Evolutionary conservation across 2,329 filamentous ascomycete species (phyloP), one percentile per base, ranked within the genome.

Genomic region (Neopestalotiopsis sp.): DNA sequence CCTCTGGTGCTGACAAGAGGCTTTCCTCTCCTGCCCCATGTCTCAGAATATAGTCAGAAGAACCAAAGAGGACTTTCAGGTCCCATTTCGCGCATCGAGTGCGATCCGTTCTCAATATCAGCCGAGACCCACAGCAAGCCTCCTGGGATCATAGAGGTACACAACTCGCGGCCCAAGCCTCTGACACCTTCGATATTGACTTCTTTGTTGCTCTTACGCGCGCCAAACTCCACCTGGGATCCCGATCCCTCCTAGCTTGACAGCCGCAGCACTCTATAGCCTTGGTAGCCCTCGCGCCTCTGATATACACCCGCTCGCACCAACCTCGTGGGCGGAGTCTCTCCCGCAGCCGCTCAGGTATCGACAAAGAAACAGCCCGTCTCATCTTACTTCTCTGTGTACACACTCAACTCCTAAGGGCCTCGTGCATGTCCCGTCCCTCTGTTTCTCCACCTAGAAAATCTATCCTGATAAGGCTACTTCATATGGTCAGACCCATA

Each of bases 311-410:
- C 67, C 68, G 66, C 70, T 67, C 69, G 70, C 62, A 67, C 71
- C 72, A 74, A 70, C 71, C 70, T 75, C 70, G 70, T 65, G 58
- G 70, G 59, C 32, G 66, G 69, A 76, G 75, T 75, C 71, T 71
- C 69, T 74, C 74, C 75, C 72, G 75, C 68, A 72, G 69, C 70
- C 71, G 70, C 70, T 53, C 17, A n/a, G 17, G 59, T 68, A 68
- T 73, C 58, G 70, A 78, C 76, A 77, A 79, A 79, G 76, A 74
- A 75, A 74, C 34, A 62, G 59, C 67, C 69, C 72, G 75, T 77
- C 73, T 74, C 76, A 72, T 74, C 73, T 74, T 70, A 73, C 67
- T 70, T 58, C 53, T 68, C 68, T 38, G 9, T 53, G 17, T 53
- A 17, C 20, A 20, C 45, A 53, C 45, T 71, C 71, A 73, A 71